A percentile compares a stretch with the other conserved stretches of the same genome.
Evolutionary conservation across 2,329 filamentous ascomycete species (phyloP).

Genomic region (Diaporthe citriasiana): DNA sequence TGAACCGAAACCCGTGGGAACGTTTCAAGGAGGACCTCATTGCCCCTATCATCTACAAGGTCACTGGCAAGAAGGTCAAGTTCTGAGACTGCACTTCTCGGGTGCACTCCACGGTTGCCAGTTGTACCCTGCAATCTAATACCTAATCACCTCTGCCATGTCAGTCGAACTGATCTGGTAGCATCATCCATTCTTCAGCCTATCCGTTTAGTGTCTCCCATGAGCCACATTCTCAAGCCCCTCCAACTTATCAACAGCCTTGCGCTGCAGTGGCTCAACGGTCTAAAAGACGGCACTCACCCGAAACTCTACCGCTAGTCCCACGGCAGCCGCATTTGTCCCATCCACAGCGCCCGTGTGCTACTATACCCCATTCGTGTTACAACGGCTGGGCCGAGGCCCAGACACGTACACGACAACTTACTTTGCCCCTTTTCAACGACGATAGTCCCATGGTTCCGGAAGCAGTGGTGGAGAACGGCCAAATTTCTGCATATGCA

Average conservation of each 20-base stretch:
- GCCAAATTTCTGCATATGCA: slow-evolving; percentile 25
- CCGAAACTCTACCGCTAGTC: slow-evolving; percentile 19
- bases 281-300: slow-evolving; percentile 1
- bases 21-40: slow-evolving; percentile 77
- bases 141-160: slow-evolving; percentile 10
- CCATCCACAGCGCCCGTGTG: slow-evolving; percentile 29
- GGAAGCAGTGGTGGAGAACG: background rate
- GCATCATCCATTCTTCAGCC: slow-evolving; percentile 3
- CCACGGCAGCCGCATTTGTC: slow-evolving; percentile 10
- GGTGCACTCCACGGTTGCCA: background rate
- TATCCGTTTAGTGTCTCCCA: background rate
- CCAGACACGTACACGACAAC: background rate
- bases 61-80: slow-evolving; percentile 73
- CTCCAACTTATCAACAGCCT: background rate
- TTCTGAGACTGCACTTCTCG: slow-evolving; percentile 53
- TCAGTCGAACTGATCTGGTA: slow-evolving; percentile 9
- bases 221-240: background rate
- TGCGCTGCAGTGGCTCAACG: slow-evolving; percentile 22
- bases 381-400: background rate
- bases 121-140: slow-evolving; percentile 16
- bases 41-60: slow-evolving; percentile 72
- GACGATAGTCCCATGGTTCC: background rate
- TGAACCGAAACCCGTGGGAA: slow-evolving; percentile 89
- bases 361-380: slow-evolving; percentile 29
- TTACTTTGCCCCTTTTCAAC: background rate